phyloP scores from a whole-genome alignment of 2,329 filamentous ascomycete species.

The Fusarium liriodendri region DNA sequence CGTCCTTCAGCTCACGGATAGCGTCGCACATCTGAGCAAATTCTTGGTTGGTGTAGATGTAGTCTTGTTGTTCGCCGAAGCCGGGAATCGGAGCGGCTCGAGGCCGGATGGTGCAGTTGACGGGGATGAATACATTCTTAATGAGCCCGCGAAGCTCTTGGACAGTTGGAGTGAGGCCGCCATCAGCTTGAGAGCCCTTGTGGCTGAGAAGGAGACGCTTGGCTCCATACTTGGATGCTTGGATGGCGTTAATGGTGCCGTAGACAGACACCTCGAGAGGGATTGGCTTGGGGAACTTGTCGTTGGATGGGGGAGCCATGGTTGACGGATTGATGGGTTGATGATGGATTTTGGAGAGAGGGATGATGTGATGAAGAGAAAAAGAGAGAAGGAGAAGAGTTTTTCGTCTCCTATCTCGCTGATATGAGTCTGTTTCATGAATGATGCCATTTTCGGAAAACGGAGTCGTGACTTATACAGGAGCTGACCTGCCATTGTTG shows the following conservation, averaged over 20 bases:
- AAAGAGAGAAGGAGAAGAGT: not conserved
- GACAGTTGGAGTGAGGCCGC: constrained; percentile 63
- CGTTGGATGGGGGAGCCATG: constrained; percentile 9
- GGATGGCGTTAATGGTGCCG: constrained; percentile 53
- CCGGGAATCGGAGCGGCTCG: constrained; percentile 40
- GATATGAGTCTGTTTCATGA: not conserved
- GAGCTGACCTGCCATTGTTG: constrained; percentile 12
- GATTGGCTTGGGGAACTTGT: constrained; percentile 20
- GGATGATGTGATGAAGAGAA: not conserved
- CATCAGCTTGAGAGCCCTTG: constrained; percentile 59
- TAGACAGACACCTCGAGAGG: constrained; percentile 67
- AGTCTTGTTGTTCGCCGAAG: constrained; percentile 51
- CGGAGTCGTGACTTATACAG: constrained; percentile 1
- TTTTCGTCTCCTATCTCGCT: not conserved
- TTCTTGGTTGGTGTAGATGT: constrained; percentile 61
- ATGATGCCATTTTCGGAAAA: constrained; percentile 12
- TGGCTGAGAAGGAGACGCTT: constrained; percentile 66
- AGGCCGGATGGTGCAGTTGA: constrained; percentile 68
- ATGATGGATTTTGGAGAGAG: not conserved
- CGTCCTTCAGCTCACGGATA: constrained; percentile 52
- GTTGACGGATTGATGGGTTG: not conserved
- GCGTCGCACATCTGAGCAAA: constrained; percentile 55
- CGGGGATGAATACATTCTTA: constrained; percentile 48
- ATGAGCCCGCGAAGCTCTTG: constrained; percentile 51
- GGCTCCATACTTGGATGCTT: constrained; percentile 57